Evolutionary conservation across 495 filamentous ascomycete species (phyloP), one percentile per base, ranked within the genome.

Genomic region (Coniosporium apollinis): DNA sequence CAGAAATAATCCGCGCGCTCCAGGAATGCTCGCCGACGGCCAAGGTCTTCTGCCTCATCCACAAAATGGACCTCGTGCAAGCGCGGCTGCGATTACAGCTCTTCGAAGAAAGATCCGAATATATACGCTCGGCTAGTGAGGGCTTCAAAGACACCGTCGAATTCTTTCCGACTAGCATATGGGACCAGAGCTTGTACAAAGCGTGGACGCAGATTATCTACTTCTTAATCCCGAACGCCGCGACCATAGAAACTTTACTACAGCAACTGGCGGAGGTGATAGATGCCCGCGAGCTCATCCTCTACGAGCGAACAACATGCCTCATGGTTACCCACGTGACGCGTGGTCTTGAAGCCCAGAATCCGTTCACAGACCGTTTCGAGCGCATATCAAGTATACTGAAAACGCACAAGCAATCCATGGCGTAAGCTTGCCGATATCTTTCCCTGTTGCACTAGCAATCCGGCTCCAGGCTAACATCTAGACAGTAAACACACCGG

Each of bases 51-150:
- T 78, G 84, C 34, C 70, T 97, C 5, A 77, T 97, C 41, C 89
- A 97, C 69, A 97, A 97, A 56, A 93, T 97, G 77, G 89, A 97
- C 55, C 71, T 97, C n/a, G 83, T 96, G 37, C 81, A 82, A 47
- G 69, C 72, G 22, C 64, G 77, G 39, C 68, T 76, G 46, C 73
- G 87, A 22, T 72, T 80, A 43, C 69, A 72, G 25, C 71, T 94
- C 41, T 93, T 89, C 57, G 70, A 82, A 37, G 77, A 87, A 42
- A 72, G 82, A 30, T 72, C 76, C 4, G 58, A 65, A 14, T 60
- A 84, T 19, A 79, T 97, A 43, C 67, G 74, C 34, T 66, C 70
- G 41, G 77, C 79, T 45, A 80, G 76, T n/a, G 69, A 74, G 28
- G 66, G 76, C 13, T 89, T 83, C 55, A 54, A 51, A 28, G 70